Percentiles rank a stretch among this genome's conserved stretches.
These are phyloP conservation scores for Diaporthe ilicicola DNA, from an alignment of 2,329 filamentous ascomycete species.

Conservation along the genomic window DNA sequence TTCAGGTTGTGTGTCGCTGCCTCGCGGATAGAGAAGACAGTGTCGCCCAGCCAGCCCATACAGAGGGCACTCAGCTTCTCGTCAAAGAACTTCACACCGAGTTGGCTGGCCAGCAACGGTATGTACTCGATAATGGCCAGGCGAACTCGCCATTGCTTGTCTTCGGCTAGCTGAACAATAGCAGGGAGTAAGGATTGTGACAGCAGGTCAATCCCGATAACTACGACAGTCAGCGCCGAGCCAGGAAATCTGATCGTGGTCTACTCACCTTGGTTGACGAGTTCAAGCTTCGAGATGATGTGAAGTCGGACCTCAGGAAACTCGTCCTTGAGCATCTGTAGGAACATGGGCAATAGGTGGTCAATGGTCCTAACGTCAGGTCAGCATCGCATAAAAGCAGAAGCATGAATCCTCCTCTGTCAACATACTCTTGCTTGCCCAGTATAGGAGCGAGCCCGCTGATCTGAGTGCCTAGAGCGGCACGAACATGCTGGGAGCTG, in stretches of 20 bases:
- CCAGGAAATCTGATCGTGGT: background rate
- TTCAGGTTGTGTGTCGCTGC: slow-evolving; percentile 97
- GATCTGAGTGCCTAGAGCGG: slow-evolving; percentile 94
- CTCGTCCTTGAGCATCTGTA: slow-evolving; percentile 99
- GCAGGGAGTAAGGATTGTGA: slow-evolving; percentile 96
- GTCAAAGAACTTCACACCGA: slow-evolving; percentile 97
- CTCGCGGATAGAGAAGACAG: slow-evolving; percentile 97
- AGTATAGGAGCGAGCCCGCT: slow-evolving; percentile 96
- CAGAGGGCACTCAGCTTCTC: slow-evolving; percentile 95
- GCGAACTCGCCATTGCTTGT: slow-evolving; percentile 99
- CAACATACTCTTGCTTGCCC: slow-evolving; percentile 90
- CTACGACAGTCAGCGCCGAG: slow-evolving; percentile 45
- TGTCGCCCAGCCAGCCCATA: slow-evolving; percentile 98
- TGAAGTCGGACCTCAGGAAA: slow-evolving; percentile 98
- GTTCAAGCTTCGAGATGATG: slow-evolving; percentile 99
- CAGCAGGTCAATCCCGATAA: slow-evolving; percentile 96
- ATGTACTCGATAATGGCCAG: slow-evolving; percentile 99
- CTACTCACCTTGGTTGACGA: slow-evolving; percentile 87
- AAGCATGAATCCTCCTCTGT: background rate
- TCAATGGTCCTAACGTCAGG: slow-evolving; percentile 79
- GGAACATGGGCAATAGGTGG: slow-evolving; percentile 97
- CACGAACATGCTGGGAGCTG: slow-evolving; percentile 94
- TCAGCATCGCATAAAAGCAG: slow-evolving; percentile 30
- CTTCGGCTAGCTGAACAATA: slow-evolving; percentile 96
- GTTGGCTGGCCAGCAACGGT: slow-evolving; percentile 90